Percentiles rank a stretch among this genome's conserved stretches.
phyloP scores from a whole-genome alignment of 306 rosid genomes.

The Lathyrus tuberosus region DNA sequence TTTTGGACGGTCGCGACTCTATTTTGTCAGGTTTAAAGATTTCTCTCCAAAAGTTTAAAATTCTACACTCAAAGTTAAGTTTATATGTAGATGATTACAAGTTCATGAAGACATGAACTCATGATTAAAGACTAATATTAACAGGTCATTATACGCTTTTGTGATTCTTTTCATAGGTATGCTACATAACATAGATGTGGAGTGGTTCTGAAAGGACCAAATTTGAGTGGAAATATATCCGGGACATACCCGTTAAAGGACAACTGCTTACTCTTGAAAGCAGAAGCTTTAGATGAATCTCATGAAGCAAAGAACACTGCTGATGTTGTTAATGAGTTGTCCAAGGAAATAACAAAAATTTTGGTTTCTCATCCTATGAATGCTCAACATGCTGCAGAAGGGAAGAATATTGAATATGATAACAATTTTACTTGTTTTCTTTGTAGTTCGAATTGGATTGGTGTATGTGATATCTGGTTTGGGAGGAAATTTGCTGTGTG shows the following conservation, averaged over 20 bases:
- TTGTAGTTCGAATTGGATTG: too few species aligned
- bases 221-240: slow-evolving; percentile 88
- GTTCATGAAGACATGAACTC: slow-evolving; percentile 18
- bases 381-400: slow-evolving; percentile 75
- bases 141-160: slow-evolving; percentile 16
- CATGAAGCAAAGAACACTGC: slow-evolving; percentile 86
- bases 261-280: slow-evolving; percentile 88
- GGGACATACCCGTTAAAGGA: slow-evolving; percentile 96
- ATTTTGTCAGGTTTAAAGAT: slow-evolving; percentile 27
- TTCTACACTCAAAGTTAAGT: slow-evolving; percentile 17
- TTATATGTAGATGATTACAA: not conserved
- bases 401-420: slow-evolving; percentile 90
- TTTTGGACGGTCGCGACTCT: slow-evolving; percentile 17
- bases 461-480: too few species aligned
- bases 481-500: too few species aligned
- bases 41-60: slow-evolving; percentile 19
- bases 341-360: slow-evolving; percentile 88
- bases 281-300: slow-evolving; percentile 81
- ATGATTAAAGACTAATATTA: slow-evolving; percentile 25
- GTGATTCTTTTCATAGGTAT: slow-evolving; percentile 56
- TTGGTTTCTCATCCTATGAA: slow-evolving; percentile 85
- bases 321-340: slow-evolving; percentile 75
- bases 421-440: too few species aligned
- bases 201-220: slow-evolving; percentile 93
- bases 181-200: slow-evolving; percentile 99